Evolutionary conservation across 768 basidiomycete genomes (phyloP).

Genomic region (Termitomyces eurrhizus): DNA sequence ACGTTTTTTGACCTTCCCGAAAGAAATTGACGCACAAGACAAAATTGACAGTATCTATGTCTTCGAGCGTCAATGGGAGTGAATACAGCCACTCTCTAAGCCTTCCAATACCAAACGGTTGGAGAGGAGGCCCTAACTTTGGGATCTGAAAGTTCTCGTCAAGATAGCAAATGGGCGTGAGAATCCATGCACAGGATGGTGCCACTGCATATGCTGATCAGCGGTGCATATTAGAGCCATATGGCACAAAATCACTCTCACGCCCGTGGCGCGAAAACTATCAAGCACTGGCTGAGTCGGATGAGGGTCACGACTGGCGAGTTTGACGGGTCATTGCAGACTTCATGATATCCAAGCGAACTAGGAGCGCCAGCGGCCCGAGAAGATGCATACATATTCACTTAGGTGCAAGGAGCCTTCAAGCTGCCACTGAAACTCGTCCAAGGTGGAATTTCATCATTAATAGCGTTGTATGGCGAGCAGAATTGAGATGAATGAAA

Average conservation of each 20-base stretch:
- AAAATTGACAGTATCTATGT: too few species aligned
- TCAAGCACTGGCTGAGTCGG: neutral
- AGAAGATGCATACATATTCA: neutral
- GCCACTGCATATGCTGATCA: neutral
- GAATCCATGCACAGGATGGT: neutral
- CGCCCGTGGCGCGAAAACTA: neutral
- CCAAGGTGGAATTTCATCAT: conserved; percentile 26
- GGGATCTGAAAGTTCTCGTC: conserved; percentile 1
- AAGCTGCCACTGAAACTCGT: conserved; percentile 20
- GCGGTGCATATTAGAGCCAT: neutral
- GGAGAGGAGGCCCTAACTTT: too few species aligned
- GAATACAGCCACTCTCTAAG: too few species aligned
- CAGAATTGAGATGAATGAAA: conserved; percentile 26
- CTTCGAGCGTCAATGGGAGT: too few species aligned
- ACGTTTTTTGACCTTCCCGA: too few species aligned
- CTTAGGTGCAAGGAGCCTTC: too few species aligned
- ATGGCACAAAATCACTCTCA: neutral
- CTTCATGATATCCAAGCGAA: neutral
- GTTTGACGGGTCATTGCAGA: neutral
- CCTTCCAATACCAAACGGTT: too few species aligned
- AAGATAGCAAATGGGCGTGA: too few species aligned
- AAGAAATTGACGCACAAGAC: too few species aligned
- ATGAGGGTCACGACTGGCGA: neutral
- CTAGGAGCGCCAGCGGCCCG: neutral
- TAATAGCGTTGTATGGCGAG: conserved; percentile 19